Base-by-base conservation (phyloP, 495 filamentous ascomycete genomes). In the Penicillium maclennaniae region DNA sequence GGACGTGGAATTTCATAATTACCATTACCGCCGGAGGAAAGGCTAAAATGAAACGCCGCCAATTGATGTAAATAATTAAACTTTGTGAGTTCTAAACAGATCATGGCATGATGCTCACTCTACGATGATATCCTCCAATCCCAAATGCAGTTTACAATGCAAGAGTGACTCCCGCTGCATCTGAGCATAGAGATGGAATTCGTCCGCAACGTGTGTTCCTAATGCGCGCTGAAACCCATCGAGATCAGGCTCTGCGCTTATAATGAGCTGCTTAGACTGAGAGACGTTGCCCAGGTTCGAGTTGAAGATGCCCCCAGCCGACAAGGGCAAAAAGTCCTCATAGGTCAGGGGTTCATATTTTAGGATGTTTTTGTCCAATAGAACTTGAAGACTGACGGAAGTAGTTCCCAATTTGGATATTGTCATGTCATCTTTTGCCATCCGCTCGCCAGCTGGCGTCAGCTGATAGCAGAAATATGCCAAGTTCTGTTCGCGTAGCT, bases 311-410 rank as follows among this genome's bases (percentile, higher is more conserved):
- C 71, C 72, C 8, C 65, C 72, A 1, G 72, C 72, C 4, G 69
- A 73, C 2, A 76, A 51, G 3, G 72, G 72, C 8, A 76, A 58
- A 50, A 76, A 76, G 34, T 76, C 72, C 44, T 76, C 72, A 37
- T 76, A 76, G 0, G 65, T 72, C 15, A 76, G 60, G 15, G 71
- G 71, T 42, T 68, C 63, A 37, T 59, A 66, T 44, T 53, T 53
- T 12, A 75, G 14, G 6, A 67, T 26, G 0, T 49, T 47, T 1
- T 60, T 38, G 21, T 56, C 26, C 14, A 75, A 15, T 9, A 75
- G 64, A 16, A 62, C 40, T 3, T 58, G 37, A 27, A 72, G 16
- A 2, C 43, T 42, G 19, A 40, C 19, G 4, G 28, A 28, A 19
- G 43, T 9, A 0, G 7, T 38, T 45, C 44, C 56, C 21, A 34